Evolutionary conservation across 2,329 filamentous ascomycete species (phyloP).

Genomic region (Nigrograna mackinnonii): DNA sequence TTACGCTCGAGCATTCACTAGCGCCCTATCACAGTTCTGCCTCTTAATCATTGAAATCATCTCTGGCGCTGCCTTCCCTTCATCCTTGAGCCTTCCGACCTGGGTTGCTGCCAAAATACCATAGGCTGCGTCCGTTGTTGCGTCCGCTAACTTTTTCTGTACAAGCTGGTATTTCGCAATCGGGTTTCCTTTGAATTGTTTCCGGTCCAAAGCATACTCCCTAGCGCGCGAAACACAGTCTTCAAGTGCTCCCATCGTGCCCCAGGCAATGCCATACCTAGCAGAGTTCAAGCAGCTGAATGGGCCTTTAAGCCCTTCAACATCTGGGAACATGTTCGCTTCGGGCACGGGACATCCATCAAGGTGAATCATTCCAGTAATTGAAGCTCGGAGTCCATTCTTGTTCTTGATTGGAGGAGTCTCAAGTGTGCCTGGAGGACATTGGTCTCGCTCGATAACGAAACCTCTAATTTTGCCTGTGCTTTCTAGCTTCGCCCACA

Average conservation of each 20-base stretch:
- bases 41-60: conserved; percentile 98
- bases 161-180: conserved; percentile 95
- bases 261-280: conserved; percentile 90
- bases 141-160: conserved; percentile 97
- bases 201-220: conserved; percentile 87
- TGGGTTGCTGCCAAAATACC: conserved; percentile 89
- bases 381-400: conserved; percentile 87
- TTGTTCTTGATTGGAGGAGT: conserved; percentile 95
- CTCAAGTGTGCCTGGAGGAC: conserved; percentile 84
- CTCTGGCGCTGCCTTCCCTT: conserved; percentile 84
- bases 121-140: conserved; percentile 85
- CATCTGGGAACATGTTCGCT: conserved; percentile 90
- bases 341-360: conserved; percentile 86
- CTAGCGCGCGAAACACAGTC: conserved; percentile 83
- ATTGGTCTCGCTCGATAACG: conserved; percentile 81
- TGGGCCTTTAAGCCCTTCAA: conserved; percentile 85
- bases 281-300: conserved; percentile 96
- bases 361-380: conserved; percentile 97
- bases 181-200: conserved; percentile 95
- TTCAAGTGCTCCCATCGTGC: conserved; percentile 90
- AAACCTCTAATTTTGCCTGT: conserved; percentile 96
- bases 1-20: conserved; percentile 73
- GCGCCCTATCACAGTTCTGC: conserved; percentile 92
- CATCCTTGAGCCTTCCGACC: conserved; percentile 90
- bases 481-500: conserved; percentile 91